Percentiles rank a stretch among this genome's conserved stretches.
These are phyloP conservation scores for Hypoxylon sp. DNA, from an alignment of 2,329 filamentous ascomycete species.

Conservation along the genomic window DNA sequence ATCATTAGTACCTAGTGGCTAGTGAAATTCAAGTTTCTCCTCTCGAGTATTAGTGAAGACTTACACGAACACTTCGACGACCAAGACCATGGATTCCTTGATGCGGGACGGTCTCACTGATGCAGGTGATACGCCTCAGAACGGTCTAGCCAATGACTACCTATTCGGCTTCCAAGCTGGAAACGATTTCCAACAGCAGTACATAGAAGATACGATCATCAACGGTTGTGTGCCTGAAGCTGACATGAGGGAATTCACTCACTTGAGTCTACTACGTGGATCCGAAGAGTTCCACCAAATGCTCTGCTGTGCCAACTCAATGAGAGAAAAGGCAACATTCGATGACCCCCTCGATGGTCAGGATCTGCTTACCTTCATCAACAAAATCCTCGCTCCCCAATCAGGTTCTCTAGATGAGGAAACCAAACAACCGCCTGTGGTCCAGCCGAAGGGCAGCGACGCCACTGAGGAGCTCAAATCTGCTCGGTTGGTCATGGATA, in stretches of 20 bases:
- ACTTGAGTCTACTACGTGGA: slow-evolving; percentile 53
- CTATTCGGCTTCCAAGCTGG: slow-evolving; percentile 55
- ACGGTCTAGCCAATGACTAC: slow-evolving; percentile 48
- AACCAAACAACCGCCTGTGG: slow-evolving; percentile 10
- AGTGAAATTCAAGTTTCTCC: neutral
- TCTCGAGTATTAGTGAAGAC: neutral
- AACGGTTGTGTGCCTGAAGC: slow-evolving; percentile 46
- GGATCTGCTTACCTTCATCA: slow-evolving; percentile 49
- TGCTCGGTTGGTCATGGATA: neutral
- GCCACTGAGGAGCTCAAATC: neutral
- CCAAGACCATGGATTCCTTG: slow-evolving; percentile 33
- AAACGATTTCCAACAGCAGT: slow-evolving; percentile 50
- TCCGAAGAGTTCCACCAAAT: slow-evolving; percentile 56
- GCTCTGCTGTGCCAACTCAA: slow-evolving; percentile 52
- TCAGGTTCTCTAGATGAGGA: slow-evolving; percentile 2
- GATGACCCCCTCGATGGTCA: slow-evolving; percentile 48
- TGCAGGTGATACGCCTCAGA: slow-evolving; percentile 13
- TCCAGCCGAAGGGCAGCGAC: slow-evolving; percentile 4
- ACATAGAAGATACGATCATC: slow-evolving; percentile 49
- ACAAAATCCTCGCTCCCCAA: slow-evolving; percentile 33
- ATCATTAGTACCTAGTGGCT: slow-evolving; percentile 8
- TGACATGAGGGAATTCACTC: slow-evolving; percentile 50
- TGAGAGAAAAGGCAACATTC: slow-evolving; percentile 47
- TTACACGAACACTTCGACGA: neutral
- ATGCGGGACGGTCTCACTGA: slow-evolving; percentile 29